Base-by-base conservation (phyloP, 2,329 filamentous ascomycete genomes). In the Colletotrichum phormii region DNA sequence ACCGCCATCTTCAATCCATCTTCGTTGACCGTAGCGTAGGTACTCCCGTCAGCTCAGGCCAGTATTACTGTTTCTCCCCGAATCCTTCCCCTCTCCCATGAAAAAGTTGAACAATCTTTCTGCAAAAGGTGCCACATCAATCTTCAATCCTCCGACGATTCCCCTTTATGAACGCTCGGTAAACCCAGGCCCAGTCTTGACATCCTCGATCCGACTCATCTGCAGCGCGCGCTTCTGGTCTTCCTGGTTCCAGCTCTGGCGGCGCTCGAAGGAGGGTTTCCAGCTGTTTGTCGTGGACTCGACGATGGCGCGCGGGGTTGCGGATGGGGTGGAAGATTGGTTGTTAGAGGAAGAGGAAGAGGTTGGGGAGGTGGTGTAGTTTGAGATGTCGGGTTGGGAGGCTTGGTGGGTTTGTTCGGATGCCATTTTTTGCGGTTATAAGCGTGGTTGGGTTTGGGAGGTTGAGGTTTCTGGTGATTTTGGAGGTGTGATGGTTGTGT, bases 201-300 rank as follows among this genome's bases (percentile, higher is more conserved):
- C 80, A 42, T 77, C 77, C 2, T 77, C 79, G 35, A 86, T 81
- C 67, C 78, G 80, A 59, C 79, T 80, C 86, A 88, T 86, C 76
- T 89, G 87, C 80, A 87, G 76, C 66, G 81, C 81, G 74, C 85
- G 88, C 79, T 89, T 89, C 79, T 84, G 84, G 77, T 89, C 88
- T 79, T 91, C 86, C 46, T 82, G 81, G 77, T 82, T 85, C 83
- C 86, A 90, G 80, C 87, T 89, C 78, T 86, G 86, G 59, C 87
- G 85, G 11, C 85, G 83, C 75, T 84, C 80, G 65, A 84, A 75
- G 22, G 77, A 76, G 8, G 88, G 88, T 75, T 83, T 84, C 88
- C 88, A 90, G 73, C 75, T 77, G 68, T 77, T 78, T 2, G 82
- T 78, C 1, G 82, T 79, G 75, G 79, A 79, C 46, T 78, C 76